These are phyloP conservation scores for Suhomyces panamericanus DNA, from an alignment of 1,139 yeast genomes.

Conservation along the genomic window DNA sequence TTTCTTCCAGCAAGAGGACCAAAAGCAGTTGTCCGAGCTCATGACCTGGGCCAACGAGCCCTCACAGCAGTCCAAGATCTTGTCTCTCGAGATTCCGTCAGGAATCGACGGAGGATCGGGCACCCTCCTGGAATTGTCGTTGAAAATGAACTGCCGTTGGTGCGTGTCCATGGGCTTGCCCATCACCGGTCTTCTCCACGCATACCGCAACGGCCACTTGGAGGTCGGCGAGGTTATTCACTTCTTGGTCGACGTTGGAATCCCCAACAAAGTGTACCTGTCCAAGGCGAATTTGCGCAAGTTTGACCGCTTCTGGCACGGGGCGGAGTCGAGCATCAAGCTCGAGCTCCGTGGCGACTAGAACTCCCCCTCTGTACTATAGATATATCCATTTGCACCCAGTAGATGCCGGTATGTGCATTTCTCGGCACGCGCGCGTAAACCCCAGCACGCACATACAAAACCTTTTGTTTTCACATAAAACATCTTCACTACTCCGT, in stretches of 20 bases:
- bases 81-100: conserved; percentile 80
- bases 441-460: neutral
- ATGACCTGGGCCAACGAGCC: conserved; percentile 70
- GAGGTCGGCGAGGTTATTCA: conserved; percentile 46
- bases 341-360: conserved; percentile 22
- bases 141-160: conserved; percentile 45
- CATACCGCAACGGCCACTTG: conserved; percentile 50
- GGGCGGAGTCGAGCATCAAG: conserved; percentile 36
- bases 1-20: conserved; percentile 42
- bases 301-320: conserved; percentile 47
- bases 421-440: conserved; percentile 3
- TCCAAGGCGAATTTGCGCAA: conserved; percentile 43
- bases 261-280: conserved; percentile 54
- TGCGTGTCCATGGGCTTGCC: conserved; percentile 78
- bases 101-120: conserved; percentile 90
- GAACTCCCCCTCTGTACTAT: neutral
- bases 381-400: neutral
- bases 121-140: conserved; percentile 34
- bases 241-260: conserved; percentile 72
- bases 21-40: conserved; percentile 41
- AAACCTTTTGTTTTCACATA: conserved; percentile 4
- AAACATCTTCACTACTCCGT: neutral
- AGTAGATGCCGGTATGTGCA: neutral
- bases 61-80: conserved; percentile 45
- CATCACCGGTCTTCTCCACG: conserved; percentile 61